Percentiles rank a stretch among this genome's conserved stretches.
Conservation (phyloP, 805 yeast genomes). For the Candida gorgasii region DNA sequence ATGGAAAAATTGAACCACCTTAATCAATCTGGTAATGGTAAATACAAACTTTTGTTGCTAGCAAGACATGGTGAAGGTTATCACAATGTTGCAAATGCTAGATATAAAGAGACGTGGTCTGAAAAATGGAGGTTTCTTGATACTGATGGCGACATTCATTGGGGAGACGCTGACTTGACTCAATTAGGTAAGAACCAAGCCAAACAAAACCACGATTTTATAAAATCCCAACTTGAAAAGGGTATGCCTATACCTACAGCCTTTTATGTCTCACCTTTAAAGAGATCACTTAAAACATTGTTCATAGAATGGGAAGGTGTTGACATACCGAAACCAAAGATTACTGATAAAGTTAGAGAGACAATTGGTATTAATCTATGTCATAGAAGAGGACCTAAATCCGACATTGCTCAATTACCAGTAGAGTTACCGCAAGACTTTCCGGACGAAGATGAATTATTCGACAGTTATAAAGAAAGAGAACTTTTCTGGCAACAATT, state of each 20-base stretch:
- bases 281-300: slow-evolving; percentile 59
- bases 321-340: slow-evolving; percentile 31
- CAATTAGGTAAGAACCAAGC: slow-evolving; percentile 59
- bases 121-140: slow-evolving; percentile 50
- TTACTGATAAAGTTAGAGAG: slow-evolving; percentile 53
- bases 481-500: slow-evolving; percentile 54
- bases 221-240: slow-evolving; percentile 41
- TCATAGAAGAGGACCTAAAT: slow-evolving; percentile 51
- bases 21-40: slow-evolving; percentile 21
- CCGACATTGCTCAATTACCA: slow-evolving; percentile 35
- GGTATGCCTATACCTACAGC: slow-evolving; percentile 59
- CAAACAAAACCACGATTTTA: slow-evolving; percentile 41
- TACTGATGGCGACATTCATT: slow-evolving; percentile 56
- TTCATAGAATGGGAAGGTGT: slow-evolving; percentile 51
- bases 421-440: slow-evolving; percentile 46
- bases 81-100: slow-evolving; percentile 56
- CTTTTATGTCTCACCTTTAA: slow-evolving; percentile 63
- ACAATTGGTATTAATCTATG: slow-evolving; percentile 62
- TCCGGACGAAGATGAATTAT: slow-evolving; percentile 50
- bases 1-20: slow-evolving; percentile 29
- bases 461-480: slow-evolving; percentile 31
- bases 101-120: slow-evolving; percentile 60
- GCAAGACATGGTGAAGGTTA: slow-evolving; percentile 74
- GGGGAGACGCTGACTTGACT: slow-evolving; percentile 65
- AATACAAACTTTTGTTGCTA: slow-evolving; percentile 50